Evolutionary conservation across 2,329 filamentous ascomycete genomes (phyloP).

Genomic region (Diaporthe batatas): DNA sequence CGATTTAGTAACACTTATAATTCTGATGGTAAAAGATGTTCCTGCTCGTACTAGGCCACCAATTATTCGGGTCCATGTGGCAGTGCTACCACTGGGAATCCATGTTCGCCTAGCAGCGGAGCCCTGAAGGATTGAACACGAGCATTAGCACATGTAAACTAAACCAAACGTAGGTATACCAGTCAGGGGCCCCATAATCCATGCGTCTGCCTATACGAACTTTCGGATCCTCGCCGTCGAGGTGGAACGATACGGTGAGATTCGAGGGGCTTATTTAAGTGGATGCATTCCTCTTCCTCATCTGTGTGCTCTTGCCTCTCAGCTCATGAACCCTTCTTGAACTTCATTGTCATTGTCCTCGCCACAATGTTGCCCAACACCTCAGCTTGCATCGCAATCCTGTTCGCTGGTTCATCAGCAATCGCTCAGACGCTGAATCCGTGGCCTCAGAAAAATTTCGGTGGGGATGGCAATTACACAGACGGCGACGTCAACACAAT

Average conservation of each 20-base stretch:
- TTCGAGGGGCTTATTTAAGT: neutral
- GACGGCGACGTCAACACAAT: slow-evolving; percentile 11
- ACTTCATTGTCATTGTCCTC: neutral
- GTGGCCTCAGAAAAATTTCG: neutral
- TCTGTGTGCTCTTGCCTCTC: neutral
- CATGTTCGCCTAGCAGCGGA: too few relatives aligned
- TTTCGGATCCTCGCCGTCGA: neutral
- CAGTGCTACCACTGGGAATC: too few relatives aligned
- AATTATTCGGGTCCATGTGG: neutral
- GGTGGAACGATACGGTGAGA: neutral
- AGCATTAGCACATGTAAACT: neutral
- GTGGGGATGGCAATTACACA: neutral
- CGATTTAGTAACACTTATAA: too few relatives aligned
- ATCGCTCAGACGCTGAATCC: slow-evolving; percentile 4
- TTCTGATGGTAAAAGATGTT: neutral
- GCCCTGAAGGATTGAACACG: neutral
- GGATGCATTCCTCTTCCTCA: neutral
- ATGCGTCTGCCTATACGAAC: neutral
- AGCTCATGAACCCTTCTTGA: neutral
- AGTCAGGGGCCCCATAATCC: neutral
- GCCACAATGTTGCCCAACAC: neutral
- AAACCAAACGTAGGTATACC: neutral
- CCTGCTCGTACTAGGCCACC: neutral
- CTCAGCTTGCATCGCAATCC: neutral
- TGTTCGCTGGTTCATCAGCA: slow-evolving; percentile 4